phyloP scores from a whole-genome alignment of 1,284 basidiomycete species.

The Apiotrichum brassicae region DNA sequence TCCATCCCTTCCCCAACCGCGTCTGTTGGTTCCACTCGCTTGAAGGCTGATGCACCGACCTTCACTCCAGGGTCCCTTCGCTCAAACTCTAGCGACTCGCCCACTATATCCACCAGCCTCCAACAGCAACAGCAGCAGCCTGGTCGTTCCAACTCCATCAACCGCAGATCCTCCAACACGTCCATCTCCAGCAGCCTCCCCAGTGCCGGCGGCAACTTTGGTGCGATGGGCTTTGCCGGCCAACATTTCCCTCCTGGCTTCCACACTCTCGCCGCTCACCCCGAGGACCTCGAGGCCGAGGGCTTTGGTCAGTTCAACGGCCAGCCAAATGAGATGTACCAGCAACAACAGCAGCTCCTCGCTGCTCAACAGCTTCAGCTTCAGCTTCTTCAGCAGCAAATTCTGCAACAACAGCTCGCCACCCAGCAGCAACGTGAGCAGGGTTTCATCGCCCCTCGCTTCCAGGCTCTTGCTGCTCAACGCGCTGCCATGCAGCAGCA shows the following conservation, averaged over 20 bases:
- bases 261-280: conserved; percentile 8
- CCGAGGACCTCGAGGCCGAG: conserved; percentile 23
- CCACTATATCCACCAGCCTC: conserved; percentile 3
- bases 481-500: conserved; percentile 40
- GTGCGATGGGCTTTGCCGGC: conserved; percentile 15
- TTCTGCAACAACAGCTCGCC: conserved; percentile 27
- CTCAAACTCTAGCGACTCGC: conserved; percentile 10
- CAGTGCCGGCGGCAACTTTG: not conserved
- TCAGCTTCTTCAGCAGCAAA: conserved; percentile 41
- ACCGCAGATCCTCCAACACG: conserved; percentile 9
- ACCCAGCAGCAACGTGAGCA: conserved; percentile 32
- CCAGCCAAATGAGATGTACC: conserved; percentile 24
- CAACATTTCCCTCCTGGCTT: conserved; percentile 10
- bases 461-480: conserved; percentile 73
- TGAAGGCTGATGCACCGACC: conserved; percentile 46
- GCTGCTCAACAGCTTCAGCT: conserved; percentile 40
- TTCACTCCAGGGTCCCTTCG: conserved; percentile 35
- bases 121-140: conserved; percentile 6
- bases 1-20: conserved; percentile 12
- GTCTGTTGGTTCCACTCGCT: conserved; percentile 22
- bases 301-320: conserved; percentile 21
- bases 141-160: conserved; percentile 14
- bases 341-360: conserved; percentile 40
- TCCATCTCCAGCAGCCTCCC: conserved; percentile 1
- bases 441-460: conserved; percentile 72